Evolutionary conservation across 192 early-diverging fungal species (phyloP).

Genomic region (Coemansia sp.): DNA sequence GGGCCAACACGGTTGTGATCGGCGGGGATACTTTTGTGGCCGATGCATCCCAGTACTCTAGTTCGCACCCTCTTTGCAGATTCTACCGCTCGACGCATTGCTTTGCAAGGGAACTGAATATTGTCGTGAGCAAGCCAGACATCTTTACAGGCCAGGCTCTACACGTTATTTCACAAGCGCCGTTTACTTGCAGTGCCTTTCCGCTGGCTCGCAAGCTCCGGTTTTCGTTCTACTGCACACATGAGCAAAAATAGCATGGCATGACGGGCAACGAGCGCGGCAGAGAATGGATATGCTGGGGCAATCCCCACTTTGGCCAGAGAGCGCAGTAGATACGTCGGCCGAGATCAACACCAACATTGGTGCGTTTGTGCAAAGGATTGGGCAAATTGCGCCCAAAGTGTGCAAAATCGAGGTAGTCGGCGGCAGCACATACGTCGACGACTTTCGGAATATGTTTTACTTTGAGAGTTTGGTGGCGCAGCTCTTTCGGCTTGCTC

Average conservation of each 20-base stretch:
- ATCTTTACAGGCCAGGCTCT: too few species aligned
- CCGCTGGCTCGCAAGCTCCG: background rate
- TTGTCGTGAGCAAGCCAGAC: background rate
- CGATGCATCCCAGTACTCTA: background rate
- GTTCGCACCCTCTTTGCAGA: background rate
- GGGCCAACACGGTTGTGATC: background rate
- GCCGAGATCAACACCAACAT: background rate
- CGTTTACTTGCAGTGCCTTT: too few species aligned
- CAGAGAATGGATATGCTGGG: too few species aligned
- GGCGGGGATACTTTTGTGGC: background rate
- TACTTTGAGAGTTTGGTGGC: background rate
- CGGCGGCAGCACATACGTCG: background rate
- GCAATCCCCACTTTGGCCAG: too few species aligned
- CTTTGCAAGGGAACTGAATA: background rate
- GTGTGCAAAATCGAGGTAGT: background rate
- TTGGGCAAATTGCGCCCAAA: background rate
- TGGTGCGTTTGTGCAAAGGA: background rate
- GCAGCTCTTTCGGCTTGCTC: background rate
- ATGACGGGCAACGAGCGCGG: too few species aligned
- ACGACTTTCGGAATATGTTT: background rate
- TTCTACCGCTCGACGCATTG: background rate
- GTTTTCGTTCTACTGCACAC: background rate
- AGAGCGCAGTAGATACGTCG: background rate
- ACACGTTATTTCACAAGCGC: too few species aligned
- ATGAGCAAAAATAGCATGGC: background rate